Evolutionary conservation across 1,284 basidiomycete genomes (phyloP), one percentile per base, ranked within the genome.

Genomic region (Xerocomus nothofagi): DNA sequence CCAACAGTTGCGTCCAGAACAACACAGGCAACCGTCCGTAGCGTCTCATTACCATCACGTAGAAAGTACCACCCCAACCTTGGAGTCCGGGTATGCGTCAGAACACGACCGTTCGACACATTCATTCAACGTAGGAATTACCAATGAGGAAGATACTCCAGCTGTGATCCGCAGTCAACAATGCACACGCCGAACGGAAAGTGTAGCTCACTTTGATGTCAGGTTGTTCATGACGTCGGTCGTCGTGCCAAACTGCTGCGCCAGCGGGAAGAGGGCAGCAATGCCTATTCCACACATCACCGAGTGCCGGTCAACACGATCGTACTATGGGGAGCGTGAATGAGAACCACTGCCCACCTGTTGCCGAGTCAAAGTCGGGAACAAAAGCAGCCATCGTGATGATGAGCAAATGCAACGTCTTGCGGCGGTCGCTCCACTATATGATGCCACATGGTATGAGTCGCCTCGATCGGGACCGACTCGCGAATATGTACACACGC

Each of bases 111-210:
- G 1, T 30, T 27, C 15, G 26, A 41, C 7, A 26, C 38, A 36
- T 11, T 14, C 17, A 24, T 18, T 17, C 17, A 39, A 39, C 10
- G 20, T 12, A 27, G 10, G 4, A 46, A 59, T 50, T 50, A 75
- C 78, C 77, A 2, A 80, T 58, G 20, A 81, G 65, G 60, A 82
- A 81, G 51, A 84, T 81, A 47, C 78, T 79, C 78, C 77, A 79
- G 63, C 78, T 80, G 37, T 10, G 32, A 26, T 4, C 6, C 9
- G 26, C 2, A 24, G 33, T 48, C 32, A 53, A 32, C 27, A 20
- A 47, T 26, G 27, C 42, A 23, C 3, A 34, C 21, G 8, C 6
- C 7, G n/a, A 17, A 38, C 17, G 12, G 31, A 57, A 21, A 23
- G 20, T 27, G 36, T 12, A 23, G 36, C 66, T 73, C 36, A 75